These are phyloP conservation scores for Penicillium daleae DNA, from an alignment of 495 filamentous ascomycete species.

Conservation along the genomic window DNA sequence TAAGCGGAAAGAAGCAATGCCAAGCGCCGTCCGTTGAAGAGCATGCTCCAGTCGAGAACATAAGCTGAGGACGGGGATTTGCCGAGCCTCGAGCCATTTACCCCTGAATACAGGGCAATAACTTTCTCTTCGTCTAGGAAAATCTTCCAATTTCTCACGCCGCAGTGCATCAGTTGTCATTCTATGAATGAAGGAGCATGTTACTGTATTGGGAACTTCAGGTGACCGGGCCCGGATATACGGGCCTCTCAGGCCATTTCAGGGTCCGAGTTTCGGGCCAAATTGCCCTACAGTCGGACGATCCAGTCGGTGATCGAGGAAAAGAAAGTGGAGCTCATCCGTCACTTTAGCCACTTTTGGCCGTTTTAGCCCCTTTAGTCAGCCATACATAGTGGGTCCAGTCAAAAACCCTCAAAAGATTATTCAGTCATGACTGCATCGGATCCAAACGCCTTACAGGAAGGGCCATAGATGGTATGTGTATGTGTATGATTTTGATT, in stretches of 20 bases:
- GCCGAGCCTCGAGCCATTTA: conserved; percentile 4
- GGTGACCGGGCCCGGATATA: conserved; percentile 22
- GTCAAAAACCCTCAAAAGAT: neutral
- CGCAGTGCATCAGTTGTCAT: neutral
- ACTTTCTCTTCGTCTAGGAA: neutral
- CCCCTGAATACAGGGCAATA: neutral
- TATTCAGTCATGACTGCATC: conserved; percentile 9
- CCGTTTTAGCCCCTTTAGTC: neutral
- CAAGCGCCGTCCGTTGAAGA: conserved; percentile 14
- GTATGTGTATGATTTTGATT: conserved; percentile 6
- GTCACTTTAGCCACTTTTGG: conserved; percentile 1
- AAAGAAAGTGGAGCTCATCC: neutral
- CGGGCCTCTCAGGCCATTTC: conserved; percentile 10
- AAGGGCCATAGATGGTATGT: conserved; percentile 23
- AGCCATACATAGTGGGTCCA: neutral
- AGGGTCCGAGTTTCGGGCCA: conserved; percentile 17
- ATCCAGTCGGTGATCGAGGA: conserved; percentile 2
- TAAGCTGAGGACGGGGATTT: neutral
- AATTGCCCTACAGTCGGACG: conserved; percentile 9
- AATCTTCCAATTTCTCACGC: neutral
- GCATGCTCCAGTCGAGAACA: conserved; percentile 11
- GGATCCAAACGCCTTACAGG: conserved; percentile 4
- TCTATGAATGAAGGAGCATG: conserved; percentile 16
- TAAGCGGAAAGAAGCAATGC: conserved; percentile 25
- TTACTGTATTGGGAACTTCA: conserved; percentile 15